Conservation (phyloP, 495 filamentous ascomycete species). For the Clavariopsis aquatica region DNA sequence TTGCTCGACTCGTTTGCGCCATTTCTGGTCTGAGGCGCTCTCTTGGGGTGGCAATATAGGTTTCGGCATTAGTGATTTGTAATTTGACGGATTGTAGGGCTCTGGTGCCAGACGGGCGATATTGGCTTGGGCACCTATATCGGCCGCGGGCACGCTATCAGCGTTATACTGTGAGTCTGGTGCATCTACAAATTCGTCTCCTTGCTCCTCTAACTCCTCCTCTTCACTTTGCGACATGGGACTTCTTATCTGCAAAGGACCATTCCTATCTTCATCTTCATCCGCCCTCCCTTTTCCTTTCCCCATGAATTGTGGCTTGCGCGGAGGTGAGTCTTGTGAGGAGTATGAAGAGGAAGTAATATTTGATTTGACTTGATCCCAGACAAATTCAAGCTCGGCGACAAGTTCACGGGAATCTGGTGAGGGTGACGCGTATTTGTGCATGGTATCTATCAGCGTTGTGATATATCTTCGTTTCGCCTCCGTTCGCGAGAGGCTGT, state of each 20-base stretch:
- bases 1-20: slow-evolving; percentile 81
- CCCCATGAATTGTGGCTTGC: slow-evolving; percentile 17
- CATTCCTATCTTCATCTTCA: slow-evolving; percentile 24
- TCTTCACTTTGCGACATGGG: slow-evolving; percentile 81
- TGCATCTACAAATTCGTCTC: slow-evolving; percentile 46
- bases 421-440: slow-evolving; percentile 80
- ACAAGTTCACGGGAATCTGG: slow-evolving; percentile 85
- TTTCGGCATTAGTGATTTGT: background rate
- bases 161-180: slow-evolving; percentile 46
- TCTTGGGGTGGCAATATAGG: slow-evolving; percentile 9
- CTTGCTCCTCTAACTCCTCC: slow-evolving; percentile 56
- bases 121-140: slow-evolving; percentile 19
- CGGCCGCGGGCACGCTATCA: slow-evolving; percentile 19
- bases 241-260: slow-evolving; percentile 65
- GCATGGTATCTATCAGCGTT: slow-evolving; percentile 94
- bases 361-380: slow-evolving; percentile 94
- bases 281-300: background rate
- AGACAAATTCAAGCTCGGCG: slow-evolving; percentile 94
- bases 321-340: slow-evolving; percentile 37
- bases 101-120: background rate
- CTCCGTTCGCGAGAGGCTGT: slow-evolving; percentile 78
- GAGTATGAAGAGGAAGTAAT: slow-evolving; percentile 60
- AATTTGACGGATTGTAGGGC: background rate
- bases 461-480: slow-evolving; percentile 93
- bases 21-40: slow-evolving; percentile 52